Percentiles rank a stretch among this genome's conserved stretches.
Conservation (phyloP, 148 eudicot species). For the Rheum nobile region DNA sequence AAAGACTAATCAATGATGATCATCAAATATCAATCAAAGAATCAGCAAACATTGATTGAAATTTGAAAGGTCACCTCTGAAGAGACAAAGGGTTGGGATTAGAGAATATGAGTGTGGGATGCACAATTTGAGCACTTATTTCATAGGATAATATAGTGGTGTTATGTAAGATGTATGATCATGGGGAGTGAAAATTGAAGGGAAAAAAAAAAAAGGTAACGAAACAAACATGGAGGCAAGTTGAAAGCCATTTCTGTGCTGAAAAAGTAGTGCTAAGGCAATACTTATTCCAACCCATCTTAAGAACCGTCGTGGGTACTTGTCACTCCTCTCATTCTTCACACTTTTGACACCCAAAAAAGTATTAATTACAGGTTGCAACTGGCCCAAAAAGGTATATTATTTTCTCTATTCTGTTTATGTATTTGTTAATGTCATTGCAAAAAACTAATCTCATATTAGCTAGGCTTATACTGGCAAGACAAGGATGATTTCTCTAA, state of each 20-base stretch:
- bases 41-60: neutral
- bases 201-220: neutral
- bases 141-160: neutral
- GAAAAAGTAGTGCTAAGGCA: conserved; percentile 2
- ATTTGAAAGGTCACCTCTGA: neutral
- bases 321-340: neutral
- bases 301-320: neutral
- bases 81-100: neutral
- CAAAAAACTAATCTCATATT: neutral
- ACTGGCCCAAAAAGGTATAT: neutral
- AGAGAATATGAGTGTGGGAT: neutral
- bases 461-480: neutral
- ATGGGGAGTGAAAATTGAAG: neutral
- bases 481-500: neutral
- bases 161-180: neutral
- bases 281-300: neutral
- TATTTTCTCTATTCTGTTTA: too few species aligned
- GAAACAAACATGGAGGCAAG: conserved; percentile 2
- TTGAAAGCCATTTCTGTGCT: neutral
- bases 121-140: neutral
- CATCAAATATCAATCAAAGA: neutral
- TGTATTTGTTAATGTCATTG: neutral
- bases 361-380: neutral
- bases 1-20: neutral
- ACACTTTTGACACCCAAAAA: neutral